Evolutionary conservation across 2,329 filamentous ascomycete species (phyloP), one percentile per base, ranked within the genome.

Genomic region (Mollisiaceae sp.): DNA sequence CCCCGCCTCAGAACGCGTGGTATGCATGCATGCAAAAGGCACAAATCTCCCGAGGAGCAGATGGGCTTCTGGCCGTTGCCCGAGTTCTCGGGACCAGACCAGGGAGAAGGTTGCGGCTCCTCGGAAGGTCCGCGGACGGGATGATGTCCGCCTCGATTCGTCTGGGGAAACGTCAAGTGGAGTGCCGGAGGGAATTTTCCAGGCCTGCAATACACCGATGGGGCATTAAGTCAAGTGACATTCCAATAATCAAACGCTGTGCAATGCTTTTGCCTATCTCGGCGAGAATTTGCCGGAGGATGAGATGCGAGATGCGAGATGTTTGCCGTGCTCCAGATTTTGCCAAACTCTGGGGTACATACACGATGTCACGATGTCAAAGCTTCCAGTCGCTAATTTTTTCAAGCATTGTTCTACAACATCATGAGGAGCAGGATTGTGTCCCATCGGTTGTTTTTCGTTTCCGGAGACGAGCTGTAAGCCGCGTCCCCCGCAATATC

Each of bases 291-390:
- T n/a, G 45, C 45, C 45, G 45, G 45, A 50, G 45, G 45, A 50
- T 50, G 3, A 32, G 27, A 32, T 32, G 27, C 27, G 41, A 43
- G 15, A 43, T 43, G 41, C 41, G n/a, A 41, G 12, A 18, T 43
- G 41, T 43, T 43, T 43, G 41, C 41, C 41, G 41, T 18, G 14
- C 15, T 41, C 38, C 15, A 18, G 38, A 41, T 41, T 41, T 41
- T 18, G 41, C 41, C 41, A 43, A 43, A 50, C n/a, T 50, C 45
- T n/a, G 45, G 45, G 45, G 45, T 50, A 50, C 45, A 50, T 50
- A 50, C 45, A 24, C 45, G 45, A 43, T 43, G 41, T 43, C n/a
- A 24, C 45, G n/a, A 9, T 50, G n/a, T 50, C 45, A 24, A 22
- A 50, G 45, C 45, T 50, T 50, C 45, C 1, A 11, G 11, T 50